Percentiles rank a stretch among this genome's conserved stretches.
Conservation (phyloP, 129 eudicot species). For the Oenanthe sinensis region DNA sequence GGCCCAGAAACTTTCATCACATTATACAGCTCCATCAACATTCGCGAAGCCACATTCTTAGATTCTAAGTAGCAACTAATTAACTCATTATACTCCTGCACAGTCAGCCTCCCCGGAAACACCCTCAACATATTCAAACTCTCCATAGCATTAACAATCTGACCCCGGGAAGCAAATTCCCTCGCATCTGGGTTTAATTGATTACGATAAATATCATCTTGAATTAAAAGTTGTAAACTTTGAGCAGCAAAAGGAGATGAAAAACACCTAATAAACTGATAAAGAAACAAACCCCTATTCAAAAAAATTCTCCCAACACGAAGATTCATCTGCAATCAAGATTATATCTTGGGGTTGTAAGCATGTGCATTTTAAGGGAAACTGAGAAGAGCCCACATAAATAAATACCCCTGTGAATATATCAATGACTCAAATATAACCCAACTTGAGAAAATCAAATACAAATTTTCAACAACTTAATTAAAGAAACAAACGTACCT, state of each 20-base stretch:
- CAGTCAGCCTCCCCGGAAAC: slow-evolving; percentile 32
- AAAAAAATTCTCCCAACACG: background rate
- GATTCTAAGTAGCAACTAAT: slow-evolving; percentile 38
- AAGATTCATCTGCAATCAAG: slow-evolving; percentile 19
- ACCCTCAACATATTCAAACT: slow-evolving; percentile 29
- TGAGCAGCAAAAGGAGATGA: slow-evolving; percentile 29
- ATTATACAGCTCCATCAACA: slow-evolving; percentile 24
- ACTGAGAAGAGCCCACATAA: background rate
- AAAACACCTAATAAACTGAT: slow-evolving; percentile 18
- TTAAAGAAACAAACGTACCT: too few species aligned
- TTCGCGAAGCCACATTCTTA: slow-evolving; percentile 22
- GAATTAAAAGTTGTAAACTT: slow-evolving; percentile 22
- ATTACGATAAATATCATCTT: slow-evolving; percentile 4
- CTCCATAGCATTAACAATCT: slow-evolving; percentile 25
- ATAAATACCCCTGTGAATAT: background rate
- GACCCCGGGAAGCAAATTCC: slow-evolving; percentile 26
- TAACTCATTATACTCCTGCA: slow-evolving; percentile 46
- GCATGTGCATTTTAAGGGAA: background rate
- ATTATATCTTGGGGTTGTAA: background rate
- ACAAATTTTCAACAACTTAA: too few species aligned
- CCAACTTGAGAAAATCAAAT: background rate
- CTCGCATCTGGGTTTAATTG: slow-evolving; percentile 32
- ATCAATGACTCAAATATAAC: background rate
- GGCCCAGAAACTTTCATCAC: slow-evolving; percentile 37
- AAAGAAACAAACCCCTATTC: slow-evolving; percentile 14